Evolutionary conservation across 345 rosid species (phyloP).

Genomic region (Dipteronia dyeriana): DNA sequence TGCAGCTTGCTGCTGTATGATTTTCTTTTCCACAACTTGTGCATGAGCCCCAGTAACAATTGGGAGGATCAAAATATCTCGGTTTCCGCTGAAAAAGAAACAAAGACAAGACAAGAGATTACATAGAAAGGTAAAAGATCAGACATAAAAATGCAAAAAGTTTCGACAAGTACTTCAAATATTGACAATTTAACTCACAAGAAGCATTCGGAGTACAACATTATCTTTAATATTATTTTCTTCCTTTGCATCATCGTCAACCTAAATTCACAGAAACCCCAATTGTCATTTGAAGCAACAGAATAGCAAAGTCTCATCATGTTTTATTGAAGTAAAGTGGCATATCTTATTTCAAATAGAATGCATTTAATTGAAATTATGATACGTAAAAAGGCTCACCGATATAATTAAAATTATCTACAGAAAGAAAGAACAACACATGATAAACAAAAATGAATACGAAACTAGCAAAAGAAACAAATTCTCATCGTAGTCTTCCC

Average conservation of each 20-base stretch:
- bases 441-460: too few relatives aligned
- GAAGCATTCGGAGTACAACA: constrained; percentile 27
- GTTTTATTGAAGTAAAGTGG: not conserved
- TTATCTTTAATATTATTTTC: constrained; percentile 20
- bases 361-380: not conserved
- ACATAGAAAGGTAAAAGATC: not conserved
- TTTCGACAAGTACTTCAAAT: not conserved
- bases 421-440: not conserved
- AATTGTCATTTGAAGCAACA: constrained; percentile 8
- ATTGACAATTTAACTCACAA: constrained; percentile 22
- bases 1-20: constrained; percentile 14
- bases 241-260: constrained; percentile 13
- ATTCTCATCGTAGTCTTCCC: too few relatives aligned
- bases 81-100: constrained; percentile 25
- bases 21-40: constrained; percentile 23
- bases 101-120: not conserved
- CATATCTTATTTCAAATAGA: not conserved
- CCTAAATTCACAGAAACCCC: constrained; percentile 11
- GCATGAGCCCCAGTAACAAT: not conserved
- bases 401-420: not conserved
- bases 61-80: constrained; percentile 38
- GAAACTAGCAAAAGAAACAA: not conserved
- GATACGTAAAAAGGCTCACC: not conserved
- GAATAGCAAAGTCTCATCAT: not conserved
- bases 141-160: not conserved